These are phyloP conservation scores for Phytopythium sindhum DNA, from an alignment of 352 stramenopile genomes.

Conservation along the genomic window DNA sequence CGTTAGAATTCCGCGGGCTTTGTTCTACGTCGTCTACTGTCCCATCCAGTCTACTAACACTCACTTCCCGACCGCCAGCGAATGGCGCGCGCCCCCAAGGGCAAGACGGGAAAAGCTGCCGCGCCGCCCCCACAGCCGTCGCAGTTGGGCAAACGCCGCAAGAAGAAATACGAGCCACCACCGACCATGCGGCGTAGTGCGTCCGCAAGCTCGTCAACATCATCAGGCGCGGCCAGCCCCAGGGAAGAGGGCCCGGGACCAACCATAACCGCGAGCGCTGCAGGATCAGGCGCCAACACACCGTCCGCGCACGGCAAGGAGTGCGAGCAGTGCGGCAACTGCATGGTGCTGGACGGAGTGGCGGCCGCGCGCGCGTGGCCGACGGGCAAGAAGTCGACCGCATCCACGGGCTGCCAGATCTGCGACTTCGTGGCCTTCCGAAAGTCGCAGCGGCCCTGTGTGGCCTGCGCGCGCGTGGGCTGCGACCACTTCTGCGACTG, in stretches of 20 bases:
- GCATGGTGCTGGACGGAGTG: slow-evolving; percentile 35
- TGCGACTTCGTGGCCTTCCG: slow-evolving; percentile 78
- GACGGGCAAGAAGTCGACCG: slow-evolving; percentile 30
- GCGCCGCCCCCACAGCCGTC: slow-evolving; percentile 10
- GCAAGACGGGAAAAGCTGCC: slow-evolving; percentile 2
- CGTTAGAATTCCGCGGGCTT: neutral
- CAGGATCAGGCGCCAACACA: slow-evolving; percentile 22
- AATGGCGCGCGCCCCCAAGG: slow-evolving; percentile 8
- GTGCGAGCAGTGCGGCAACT: slow-evolving; percentile 52
- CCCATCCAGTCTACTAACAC: neutral
- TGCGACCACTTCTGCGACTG: slow-evolving; percentile 86
- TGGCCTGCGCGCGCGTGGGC: slow-evolving; percentile 49
- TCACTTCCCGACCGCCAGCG: neutral
- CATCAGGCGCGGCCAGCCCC: slow-evolving; percentile 14
- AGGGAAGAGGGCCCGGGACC: neutral
- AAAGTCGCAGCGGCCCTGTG: slow-evolving; percentile 61
- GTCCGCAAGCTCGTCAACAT: slow-evolving; percentile 11
- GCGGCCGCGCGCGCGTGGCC: slow-evolving; percentile 34
- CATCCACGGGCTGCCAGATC: slow-evolving; percentile 63
- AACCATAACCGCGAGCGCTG: slow-evolving; percentile 8
- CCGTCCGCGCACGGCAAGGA: slow-evolving; percentile 41
- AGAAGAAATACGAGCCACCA: slow-evolving; percentile 14
- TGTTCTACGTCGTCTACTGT: neutral
- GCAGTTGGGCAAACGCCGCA: slow-evolving; percentile 21
- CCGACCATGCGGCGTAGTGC: slow-evolving; percentile 8